These are phyloP conservation scores for Chernovozyma aurita DNA, from an alignment of 1,139 yeast species.

Conservation along the genomic window DNA sequence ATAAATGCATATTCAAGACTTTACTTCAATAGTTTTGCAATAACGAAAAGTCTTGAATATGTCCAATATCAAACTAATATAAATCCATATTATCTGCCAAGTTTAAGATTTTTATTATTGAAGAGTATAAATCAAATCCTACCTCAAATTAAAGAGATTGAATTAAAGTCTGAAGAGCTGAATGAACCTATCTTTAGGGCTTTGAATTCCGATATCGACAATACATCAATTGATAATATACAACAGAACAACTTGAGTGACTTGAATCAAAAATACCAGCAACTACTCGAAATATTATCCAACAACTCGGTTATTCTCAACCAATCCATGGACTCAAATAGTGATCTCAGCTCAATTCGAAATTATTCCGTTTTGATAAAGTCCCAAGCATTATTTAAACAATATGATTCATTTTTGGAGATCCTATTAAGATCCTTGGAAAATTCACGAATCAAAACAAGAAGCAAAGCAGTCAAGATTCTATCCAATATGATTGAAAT, in stretches of 20 bases:
- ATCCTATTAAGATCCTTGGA: slow-evolving; percentile 46
- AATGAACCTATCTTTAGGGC: neutral
- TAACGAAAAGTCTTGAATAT: slow-evolving; percentile 12
- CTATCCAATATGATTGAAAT: slow-evolving; percentile 42
- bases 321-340: slow-evolving; percentile 11
- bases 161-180: neutral
- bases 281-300: slow-evolving; percentile 7
- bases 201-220: neutral
- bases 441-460: slow-evolving; percentile 53
- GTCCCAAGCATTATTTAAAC: slow-evolving; percentile 30
- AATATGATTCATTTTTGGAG: slow-evolving; percentile 51
- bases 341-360: slow-evolving; percentile 10
- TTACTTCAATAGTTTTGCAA: neutral
- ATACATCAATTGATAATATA: neutral
- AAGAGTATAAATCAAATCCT: slow-evolving; percentile 8
- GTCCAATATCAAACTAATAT: slow-evolving; percentile 11
- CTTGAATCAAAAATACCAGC: slow-evolving; percentile 3
- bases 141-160: neutral
- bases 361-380: slow-evolving; percentile 14
- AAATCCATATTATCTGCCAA: slow-evolving; percentile 6
- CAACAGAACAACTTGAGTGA: neutral
- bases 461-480: slow-evolving; percentile 62
- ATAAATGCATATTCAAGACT: neutral
- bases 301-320: slow-evolving; percentile 10
- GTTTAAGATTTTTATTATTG: slow-evolving; percentile 12